Evolutionary conservation across 1,284 basidiomycete species (phyloP).

Genomic region (Ganoderma sp.): DNA sequence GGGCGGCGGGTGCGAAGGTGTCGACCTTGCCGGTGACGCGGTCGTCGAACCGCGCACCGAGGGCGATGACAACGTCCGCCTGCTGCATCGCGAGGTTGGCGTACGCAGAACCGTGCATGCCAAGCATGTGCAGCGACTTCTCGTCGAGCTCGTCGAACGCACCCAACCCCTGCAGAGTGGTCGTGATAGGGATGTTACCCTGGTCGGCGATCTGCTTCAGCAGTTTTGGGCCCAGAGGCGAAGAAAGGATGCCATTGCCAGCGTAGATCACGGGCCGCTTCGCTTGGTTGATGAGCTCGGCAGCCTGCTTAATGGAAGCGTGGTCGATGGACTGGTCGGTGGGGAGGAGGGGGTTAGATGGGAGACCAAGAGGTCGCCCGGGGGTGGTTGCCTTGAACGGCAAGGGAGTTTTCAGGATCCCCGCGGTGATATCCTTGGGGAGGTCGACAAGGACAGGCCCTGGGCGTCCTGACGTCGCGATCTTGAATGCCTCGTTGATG

Average conservation of each 20-base stretch:
- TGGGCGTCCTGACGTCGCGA: slow-evolving; percentile 94
- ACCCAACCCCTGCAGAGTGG: slow-evolving; percentile 95
- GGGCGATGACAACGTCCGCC: slow-evolving; percentile 96
- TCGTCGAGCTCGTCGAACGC: slow-evolving; percentile 93
- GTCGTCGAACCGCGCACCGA: slow-evolving; percentile 97
- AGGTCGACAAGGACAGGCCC: slow-evolving; percentile 98
- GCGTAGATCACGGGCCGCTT: slow-evolving; percentile 94
- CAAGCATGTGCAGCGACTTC: slow-evolving; percentile 94
- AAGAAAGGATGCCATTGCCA: slow-evolving; percentile 89
- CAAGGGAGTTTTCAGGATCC: slow-evolving; percentile 62
- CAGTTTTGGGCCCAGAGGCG: slow-evolving; percentile 83
- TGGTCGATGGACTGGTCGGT: slow-evolving; percentile 64
- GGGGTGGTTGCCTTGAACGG: slow-evolving; percentile 91
- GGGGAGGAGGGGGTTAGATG: slow-evolving; percentile 72
- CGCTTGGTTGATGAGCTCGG: slow-evolving; percentile 89
- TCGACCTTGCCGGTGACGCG: slow-evolving; percentile 95
- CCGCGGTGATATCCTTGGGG: slow-evolving; percentile 97
- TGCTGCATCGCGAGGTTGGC: slow-evolving; percentile 98
- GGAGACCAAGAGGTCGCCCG: slow-evolving; percentile 78
- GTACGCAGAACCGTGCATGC: slow-evolving; percentile 98
- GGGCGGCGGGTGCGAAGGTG: slow-evolving; percentile 90
- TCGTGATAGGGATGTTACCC: slow-evolving; percentile 96
- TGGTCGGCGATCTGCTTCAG: slow-evolving; percentile 82
- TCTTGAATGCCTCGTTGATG: slow-evolving; percentile 99
- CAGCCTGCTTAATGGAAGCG: slow-evolving; percentile 80